Base-by-base conservation (phyloP, 106 monocot genomes). In the Iris macrosiphon region DNA sequence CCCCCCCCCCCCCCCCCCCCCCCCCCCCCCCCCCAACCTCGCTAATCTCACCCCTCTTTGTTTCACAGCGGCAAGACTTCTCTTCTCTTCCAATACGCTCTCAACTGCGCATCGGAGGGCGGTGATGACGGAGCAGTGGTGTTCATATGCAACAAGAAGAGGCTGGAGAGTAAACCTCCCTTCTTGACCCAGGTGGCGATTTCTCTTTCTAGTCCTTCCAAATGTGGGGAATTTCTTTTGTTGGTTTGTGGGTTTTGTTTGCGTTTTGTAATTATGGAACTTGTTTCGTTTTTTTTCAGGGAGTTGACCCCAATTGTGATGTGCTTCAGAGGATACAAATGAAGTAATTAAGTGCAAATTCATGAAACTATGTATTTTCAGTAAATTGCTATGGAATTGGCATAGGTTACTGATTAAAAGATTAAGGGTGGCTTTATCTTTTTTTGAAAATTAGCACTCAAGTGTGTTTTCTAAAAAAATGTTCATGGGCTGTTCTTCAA, bases 21-120 rank as follows among this genome's bases (percentile, higher is more conserved):
- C 29, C 11, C 5, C 27, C 16, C 4, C 6, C 12, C 15, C 55
- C 2, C 14, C n/a, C n/a, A n/a, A n/a, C n/a, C n/a, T n/a, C n/a
- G n/a, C n/a, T n/a, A n/a, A n/a, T 10, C 2, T 17, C 13, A 21
- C 5, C 15, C 6, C 1, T 31, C 18, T 32, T 40, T 31, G 2
- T 23, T 23, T 24, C 21, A 11, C 81, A 90, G 96, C 49, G 96
- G 96, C 45, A 96, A 90, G 66, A 96, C 86, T 9, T 96, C 90
- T 45, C 86, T 96, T 22, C 66, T 96, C 29, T 90, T 96, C 72
- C 96, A 96, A 47, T 96, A 86, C 49, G 89, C 86, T 3, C 65
- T 96, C 66, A 96, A 96, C 48, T 71, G 79, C 24, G 82, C 80
- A 3, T 40, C 49, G 16, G 76, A 72, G 63, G 65, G 64, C 16